Evolutionary conservation across 169 alveolate species (phyloP).

Genomic region (Sarcocystis neurona): DNA sequence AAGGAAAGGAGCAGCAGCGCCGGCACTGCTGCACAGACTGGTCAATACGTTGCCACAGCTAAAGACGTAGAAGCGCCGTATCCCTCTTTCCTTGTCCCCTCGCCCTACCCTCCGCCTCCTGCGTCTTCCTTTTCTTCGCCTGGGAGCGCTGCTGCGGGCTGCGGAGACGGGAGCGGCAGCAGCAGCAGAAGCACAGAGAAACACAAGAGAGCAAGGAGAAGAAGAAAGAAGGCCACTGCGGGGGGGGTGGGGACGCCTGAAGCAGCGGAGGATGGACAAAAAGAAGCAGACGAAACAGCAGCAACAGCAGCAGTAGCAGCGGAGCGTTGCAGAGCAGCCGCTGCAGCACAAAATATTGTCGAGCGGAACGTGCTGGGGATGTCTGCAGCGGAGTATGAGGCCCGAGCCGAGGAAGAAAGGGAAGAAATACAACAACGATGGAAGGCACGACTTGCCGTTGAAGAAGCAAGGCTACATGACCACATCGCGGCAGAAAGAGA

Average conservation of each 20-base stretch:
- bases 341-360: too few relatives aligned
- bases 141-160: too few relatives aligned
- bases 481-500: slow-evolving; percentile 1
- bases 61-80: slow-evolving; percentile 17
- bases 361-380: neutral
- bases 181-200: neutral
- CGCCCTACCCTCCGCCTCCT: slow-evolving; percentile 27
- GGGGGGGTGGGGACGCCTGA: slow-evolving; percentile 1
- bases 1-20: too few relatives aligned
- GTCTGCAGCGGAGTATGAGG: neutral
- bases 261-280: too few relatives aligned
- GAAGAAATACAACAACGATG: neutral
- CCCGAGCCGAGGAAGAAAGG: neutral
- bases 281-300: too few relatives aligned
- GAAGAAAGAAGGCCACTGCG: neutral
- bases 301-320: too few relatives aligned
- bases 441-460: slow-evolving; percentile 19
- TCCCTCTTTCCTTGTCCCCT: slow-evolving; percentile 40
- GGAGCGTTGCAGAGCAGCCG: too few relatives aligned
- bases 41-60: neutral
- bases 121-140: too few relatives aligned
- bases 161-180: too few relatives aligned
- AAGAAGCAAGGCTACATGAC: neutral
- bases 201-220: neutral
- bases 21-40: neutral